These are phyloP conservation scores for Ilex aquifolium DNA, from an alignment of 257 asterid species.

Conservation along the genomic window DNA sequence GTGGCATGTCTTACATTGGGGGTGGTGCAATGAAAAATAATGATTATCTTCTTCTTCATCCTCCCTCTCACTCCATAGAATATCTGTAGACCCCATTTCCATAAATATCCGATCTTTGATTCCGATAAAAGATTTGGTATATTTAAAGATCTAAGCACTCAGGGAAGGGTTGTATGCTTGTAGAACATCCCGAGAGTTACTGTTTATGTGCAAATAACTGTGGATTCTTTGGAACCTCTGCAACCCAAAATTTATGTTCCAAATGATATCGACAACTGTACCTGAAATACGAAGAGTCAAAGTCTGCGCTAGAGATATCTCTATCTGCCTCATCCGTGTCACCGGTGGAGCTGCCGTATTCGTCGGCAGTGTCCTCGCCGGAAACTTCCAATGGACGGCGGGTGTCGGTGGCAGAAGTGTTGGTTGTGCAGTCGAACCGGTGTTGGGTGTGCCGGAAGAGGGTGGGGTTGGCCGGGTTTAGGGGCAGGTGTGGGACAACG, in stretches of 20 bases:
- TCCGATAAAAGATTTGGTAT: too few relatives aligned
- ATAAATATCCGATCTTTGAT: too few relatives aligned
- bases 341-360: background rate
- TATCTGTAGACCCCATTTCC: too few relatives aligned
- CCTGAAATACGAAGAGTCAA: constrained; percentile 15
- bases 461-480: constrained; percentile 79
- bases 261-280: constrained; percentile 56
- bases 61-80: too few relatives aligned
- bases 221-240: constrained; percentile 79
- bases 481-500: constrained; percentile 75
- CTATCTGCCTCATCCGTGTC: constrained; percentile 13
- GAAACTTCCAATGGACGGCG: constrained; percentile 1
- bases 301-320: background rate
- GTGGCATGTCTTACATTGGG: too few relatives aligned
- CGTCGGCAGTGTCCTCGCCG: too few relatives aligned
- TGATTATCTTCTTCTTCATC: too few relatives aligned
- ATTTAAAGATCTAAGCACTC: too few relatives aligned
- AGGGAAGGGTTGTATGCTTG: constrained; percentile 38
- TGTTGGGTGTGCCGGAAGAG: constrained; percentile 64
- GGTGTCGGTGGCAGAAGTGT: background rate
- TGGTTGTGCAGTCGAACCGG: constrained; percentile 35
- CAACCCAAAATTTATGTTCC: constrained; percentile 74
- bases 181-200: constrained; percentile 80
- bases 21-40: too few relatives aligned
- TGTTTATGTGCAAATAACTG: constrained; percentile 72